Percentiles rank a stretch among this genome's conserved stretches.
Conservation (phyloP, 805 yeast genomes). For the Wickerhamomyces xylosicus region DNA sequence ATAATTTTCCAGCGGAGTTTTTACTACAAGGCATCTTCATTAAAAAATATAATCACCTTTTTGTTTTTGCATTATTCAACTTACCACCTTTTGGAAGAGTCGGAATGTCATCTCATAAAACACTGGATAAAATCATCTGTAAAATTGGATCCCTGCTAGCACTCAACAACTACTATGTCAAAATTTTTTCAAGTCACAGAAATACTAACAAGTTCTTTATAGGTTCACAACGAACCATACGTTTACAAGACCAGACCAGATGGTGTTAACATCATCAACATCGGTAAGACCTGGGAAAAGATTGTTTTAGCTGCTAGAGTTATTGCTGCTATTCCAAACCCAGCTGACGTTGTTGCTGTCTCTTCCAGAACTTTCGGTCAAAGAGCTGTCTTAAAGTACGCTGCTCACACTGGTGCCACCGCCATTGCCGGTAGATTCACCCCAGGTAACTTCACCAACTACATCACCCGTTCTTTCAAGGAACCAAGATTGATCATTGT, state of each 20-base stretch:
- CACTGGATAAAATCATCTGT: too few relatives aligned
- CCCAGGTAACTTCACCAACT: conserved; percentile 99
- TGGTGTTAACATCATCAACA: conserved; percentile 97
- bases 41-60: too few relatives aligned
- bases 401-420: conserved; percentile 99
- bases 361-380: conserved; percentile 99
- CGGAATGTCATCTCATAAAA: too few relatives aligned
- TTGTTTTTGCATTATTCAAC: too few relatives aligned
- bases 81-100: too few relatives aligned
- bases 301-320: conserved; percentile 99
- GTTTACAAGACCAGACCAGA: conserved; percentile 98
- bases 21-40: too few relatives aligned
- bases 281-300: conserved; percentile 99
- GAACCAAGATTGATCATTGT: conserved; percentile 99
- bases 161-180: not conserved
- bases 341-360: conserved; percentile 97
- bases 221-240: conserved; percentile 95
- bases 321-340: conserved; percentile 98
- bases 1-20: too few relatives aligned
- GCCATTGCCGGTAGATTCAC: conserved; percentile 99
- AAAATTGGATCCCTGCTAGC: too few relatives aligned
- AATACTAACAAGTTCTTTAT: conserved; percentile 7
- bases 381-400: conserved; percentile 99
- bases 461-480: conserved; percentile 99
- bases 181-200: not conserved